Evolutionary conservation across 2,329 filamentous ascomycete genomes (phyloP).

Genomic region (Gremmenia infestans): DNA sequence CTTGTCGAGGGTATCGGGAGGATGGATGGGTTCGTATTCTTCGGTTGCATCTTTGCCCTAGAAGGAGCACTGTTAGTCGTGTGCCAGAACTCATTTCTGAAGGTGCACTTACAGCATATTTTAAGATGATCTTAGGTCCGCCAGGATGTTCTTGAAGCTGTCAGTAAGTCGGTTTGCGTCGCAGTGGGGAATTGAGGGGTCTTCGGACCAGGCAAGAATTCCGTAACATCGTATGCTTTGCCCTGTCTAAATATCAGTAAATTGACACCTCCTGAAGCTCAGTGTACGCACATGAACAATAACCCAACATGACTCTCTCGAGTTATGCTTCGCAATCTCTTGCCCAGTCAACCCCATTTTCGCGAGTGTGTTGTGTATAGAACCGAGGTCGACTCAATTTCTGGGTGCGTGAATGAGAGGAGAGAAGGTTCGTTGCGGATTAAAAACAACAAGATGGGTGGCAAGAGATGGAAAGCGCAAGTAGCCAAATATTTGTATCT

Average conservation of each 20-base stretch:
- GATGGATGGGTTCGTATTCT: slow-evolving; percentile 85
- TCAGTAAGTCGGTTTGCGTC: slow-evolving; percentile 7
- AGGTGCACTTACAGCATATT: slow-evolving; percentile 65
- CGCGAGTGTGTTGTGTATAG: not conserved
- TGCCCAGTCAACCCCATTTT: slow-evolving; percentile 42
- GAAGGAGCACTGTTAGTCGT: not conserved
- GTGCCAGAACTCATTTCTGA: not conserved
- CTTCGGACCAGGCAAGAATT: slow-evolving; percentile 67
- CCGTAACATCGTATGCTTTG: slow-evolving; percentile 84
- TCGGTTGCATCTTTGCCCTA: slow-evolving; percentile 85
- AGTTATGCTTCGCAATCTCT: slow-evolving; percentile 69
- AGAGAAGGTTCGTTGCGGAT: not conserved
- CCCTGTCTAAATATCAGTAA: slow-evolving; percentile 41
- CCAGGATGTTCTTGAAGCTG: slow-evolving; percentile 69
- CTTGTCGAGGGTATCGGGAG: slow-evolving; percentile 80
- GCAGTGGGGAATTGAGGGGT: not conserved
- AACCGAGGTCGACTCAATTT: slow-evolving; percentile 5
- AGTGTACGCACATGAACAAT: slow-evolving; percentile 64
- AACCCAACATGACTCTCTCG: slow-evolving; percentile 82
- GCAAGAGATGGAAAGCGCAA: not conserved
- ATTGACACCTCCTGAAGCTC: slow-evolving; percentile 7
- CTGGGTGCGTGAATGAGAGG: not conserved
- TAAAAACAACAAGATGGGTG: not conserved
- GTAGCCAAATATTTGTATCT: not conserved
- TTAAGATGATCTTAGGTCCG: slow-evolving; percentile 87